phyloP scores from a whole-genome alignment of 2,329 filamentous ascomycete genomes.

The Alternaria brassicae region DNA sequence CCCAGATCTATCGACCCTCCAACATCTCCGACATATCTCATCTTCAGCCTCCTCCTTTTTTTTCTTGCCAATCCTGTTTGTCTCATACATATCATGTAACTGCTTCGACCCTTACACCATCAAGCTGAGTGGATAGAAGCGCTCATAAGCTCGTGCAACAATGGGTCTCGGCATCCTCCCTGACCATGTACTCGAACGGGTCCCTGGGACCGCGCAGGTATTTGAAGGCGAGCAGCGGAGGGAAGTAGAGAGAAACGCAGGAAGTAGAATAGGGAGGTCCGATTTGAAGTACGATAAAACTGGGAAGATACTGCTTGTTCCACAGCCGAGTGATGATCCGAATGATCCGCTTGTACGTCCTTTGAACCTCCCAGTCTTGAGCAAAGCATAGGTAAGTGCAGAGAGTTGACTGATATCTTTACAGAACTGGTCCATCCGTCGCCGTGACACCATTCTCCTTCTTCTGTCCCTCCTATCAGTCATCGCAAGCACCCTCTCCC shows the following conservation, averaged over 20 bases:
- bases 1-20: neutral
- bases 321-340: conserved; percentile 88
- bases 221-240: conserved; percentile 36
- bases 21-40: neutral
- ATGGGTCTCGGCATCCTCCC: conserved; percentile 80
- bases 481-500: conserved; percentile 82
- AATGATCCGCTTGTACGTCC: conserved; percentile 77
- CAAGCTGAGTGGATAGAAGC: neutral
- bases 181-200: conserved; percentile 68
- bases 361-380: neutral
- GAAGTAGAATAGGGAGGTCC: conserved; percentile 37
- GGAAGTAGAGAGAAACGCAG: conserved; percentile 35
- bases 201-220: conserved; percentile 64
- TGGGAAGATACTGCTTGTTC: conserved; percentile 80
- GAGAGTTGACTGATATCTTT: neutral
- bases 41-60: neutral
- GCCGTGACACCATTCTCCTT: conserved; percentile 79
- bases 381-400: neutral
- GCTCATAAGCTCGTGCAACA: conserved; percentile 5
- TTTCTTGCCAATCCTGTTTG: neutral
- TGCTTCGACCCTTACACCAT: neutral
- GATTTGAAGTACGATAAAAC: conserved; percentile 75
- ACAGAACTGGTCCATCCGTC: conserved; percentile 85
- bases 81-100: neutral
- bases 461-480: conserved; percentile 81